A percentile compares a stretch with the other conserved stretches of the same genome.
Evolutionary conservation across 1,139 yeast genomes (phyloP).

Genomic region (Saccharomyces hybrid): DNA sequence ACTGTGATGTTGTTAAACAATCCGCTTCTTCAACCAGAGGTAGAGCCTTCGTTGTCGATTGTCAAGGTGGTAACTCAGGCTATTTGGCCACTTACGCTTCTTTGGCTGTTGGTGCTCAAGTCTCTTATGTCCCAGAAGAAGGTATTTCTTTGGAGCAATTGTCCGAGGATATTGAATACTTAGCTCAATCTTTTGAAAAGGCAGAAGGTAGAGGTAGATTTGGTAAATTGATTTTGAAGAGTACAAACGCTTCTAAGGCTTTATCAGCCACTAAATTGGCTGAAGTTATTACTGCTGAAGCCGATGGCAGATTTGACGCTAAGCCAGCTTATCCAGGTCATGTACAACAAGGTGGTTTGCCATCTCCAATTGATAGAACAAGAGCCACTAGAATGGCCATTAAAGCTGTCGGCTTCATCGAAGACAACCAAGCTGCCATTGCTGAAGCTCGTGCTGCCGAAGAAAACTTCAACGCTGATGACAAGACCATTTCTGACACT

Average conservation of each 20-base stretch:
- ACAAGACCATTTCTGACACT: slow-evolving; percentile 41
- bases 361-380: slow-evolving; percentile 71
- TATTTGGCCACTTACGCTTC: slow-evolving; percentile 84
- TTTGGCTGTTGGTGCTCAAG: slow-evolving; percentile 87
- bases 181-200: slow-evolving; percentile 58
- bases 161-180: slow-evolving; percentile 66
- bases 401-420: slow-evolving; percentile 63
- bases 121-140: slow-evolving; percentile 88
- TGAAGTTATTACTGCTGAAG: slow-evolving; percentile 58
- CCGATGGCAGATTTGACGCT: slow-evolving; percentile 62
- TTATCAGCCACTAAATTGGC: slow-evolving; percentile 62
- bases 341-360: slow-evolving; percentile 78
- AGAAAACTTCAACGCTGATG: slow-evolving; percentile 29
- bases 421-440: slow-evolving; percentile 35
- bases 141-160: slow-evolving; percentile 66
- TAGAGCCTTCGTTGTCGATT: slow-evolving; percentile 92
- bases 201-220: slow-evolving; percentile 74
- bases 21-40: slow-evolving; percentile 92
- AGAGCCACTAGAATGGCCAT: slow-evolving; percentile 64
- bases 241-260: slow-evolving; percentile 63
- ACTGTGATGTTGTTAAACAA: slow-evolving; percentile 93
- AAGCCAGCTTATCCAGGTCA: slow-evolving; percentile 78
- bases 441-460: slow-evolving; percentile 29
- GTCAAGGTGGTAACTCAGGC: slow-evolving; percentile 96
- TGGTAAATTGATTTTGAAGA: slow-evolving; percentile 65